A percentile compares a stretch with the other conserved stretches of the same genome.
These are phyloP conservation scores for Tuber umbilicatum DNA, from an alignment of 495 filamentous ascomycete genomes.

Conservation along the genomic window DNA sequence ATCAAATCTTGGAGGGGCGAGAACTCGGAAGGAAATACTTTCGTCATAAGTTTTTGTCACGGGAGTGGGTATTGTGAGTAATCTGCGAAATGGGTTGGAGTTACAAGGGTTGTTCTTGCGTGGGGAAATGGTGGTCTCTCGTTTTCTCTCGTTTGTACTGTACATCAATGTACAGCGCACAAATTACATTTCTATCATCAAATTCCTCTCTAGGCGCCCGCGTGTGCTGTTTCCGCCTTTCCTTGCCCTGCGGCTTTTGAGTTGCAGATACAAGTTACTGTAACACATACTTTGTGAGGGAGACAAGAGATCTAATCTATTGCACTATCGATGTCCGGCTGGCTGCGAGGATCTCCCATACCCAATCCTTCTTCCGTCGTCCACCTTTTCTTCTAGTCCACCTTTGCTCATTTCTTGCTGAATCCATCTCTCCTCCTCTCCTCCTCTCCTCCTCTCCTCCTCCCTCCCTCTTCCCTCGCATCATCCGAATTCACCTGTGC, in stretches of 20 bases:
- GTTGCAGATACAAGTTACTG: background rate
- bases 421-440: background rate
- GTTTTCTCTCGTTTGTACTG: background rate
- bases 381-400: background rate
- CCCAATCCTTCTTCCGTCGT: background rate
- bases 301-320: constrained; percentile 2
- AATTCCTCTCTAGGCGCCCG: background rate
- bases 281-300: background rate
- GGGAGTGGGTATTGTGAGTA: background rate
- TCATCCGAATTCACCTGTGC: background rate
- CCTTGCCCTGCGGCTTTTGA: background rate
- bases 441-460: background rate
- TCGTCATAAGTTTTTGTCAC: background rate
- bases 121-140: background rate
- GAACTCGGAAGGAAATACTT: background rate
- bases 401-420: background rate
- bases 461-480: constrained; percentile 7
- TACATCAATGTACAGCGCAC: background rate
- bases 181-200: background rate
- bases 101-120: background rate
- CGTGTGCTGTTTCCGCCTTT: background rate
- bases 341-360: background rate
- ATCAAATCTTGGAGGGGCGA: background rate
- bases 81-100: background rate
- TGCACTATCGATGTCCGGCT: background rate